Evolutionary conservation across 2,329 filamentous ascomycete genomes (phyloP).

Genomic region (Simplicillium sp.): DNA sequence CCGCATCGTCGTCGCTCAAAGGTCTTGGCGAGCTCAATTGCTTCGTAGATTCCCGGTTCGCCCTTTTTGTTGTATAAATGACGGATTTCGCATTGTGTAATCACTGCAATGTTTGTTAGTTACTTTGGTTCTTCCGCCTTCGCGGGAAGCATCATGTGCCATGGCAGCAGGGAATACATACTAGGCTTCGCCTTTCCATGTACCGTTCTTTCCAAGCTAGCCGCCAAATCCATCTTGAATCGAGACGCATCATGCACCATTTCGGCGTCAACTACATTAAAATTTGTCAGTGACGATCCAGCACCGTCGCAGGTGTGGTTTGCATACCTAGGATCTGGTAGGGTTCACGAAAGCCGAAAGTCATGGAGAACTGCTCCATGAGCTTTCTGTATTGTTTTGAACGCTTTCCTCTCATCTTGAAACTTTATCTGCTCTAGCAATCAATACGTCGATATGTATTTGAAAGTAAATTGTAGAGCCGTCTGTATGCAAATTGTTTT

Average conservation of each 20-base stretch:
- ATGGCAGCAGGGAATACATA: constrained; percentile 29
- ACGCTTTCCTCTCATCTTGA: constrained; percentile 39
- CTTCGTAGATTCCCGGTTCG: constrained; percentile 41
- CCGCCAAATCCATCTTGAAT: constrained; percentile 83
- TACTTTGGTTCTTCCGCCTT: not conserved
- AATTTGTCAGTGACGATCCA: constrained; percentile 12
- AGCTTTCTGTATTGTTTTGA: constrained; percentile 63
- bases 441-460: no score
- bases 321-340: constrained; percentile 71
- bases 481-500: no score
- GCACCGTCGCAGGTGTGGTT: constrained; percentile 11
- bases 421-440: not conserved
- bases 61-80: constrained; percentile 60
- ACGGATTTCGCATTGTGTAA: constrained; percentile 73
- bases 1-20: constrained; percentile 70
- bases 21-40: constrained; percentile 66
- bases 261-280: constrained; percentile 62
- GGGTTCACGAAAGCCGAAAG: constrained; percentile 84
- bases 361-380: constrained; percentile 82
- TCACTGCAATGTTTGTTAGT: constrained; percentile 42
- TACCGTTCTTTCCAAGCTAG: constrained; percentile 69
- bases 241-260: constrained; percentile 73
- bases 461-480: no score
- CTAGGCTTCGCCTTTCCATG: constrained; percentile 79
- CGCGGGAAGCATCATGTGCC: no score